phyloP scores from a whole-genome alignment of 1,139 yeast species.

The Torulaspora globosa region DNA sequence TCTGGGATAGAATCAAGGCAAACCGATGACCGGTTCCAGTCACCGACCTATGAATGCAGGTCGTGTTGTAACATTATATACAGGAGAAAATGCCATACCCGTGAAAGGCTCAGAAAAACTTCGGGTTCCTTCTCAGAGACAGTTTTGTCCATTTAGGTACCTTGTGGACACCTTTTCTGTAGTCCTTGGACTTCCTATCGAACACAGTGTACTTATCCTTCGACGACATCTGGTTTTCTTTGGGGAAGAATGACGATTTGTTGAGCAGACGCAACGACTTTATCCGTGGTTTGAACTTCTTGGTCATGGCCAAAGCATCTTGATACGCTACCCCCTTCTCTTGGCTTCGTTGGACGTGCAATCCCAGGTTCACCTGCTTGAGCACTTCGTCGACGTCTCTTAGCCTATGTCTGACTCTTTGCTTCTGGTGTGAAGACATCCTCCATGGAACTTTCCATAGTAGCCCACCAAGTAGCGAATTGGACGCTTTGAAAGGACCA shows the following conservation, averaged over 20 bases:
- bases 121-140: constrained; percentile 77
- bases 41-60: background rate
- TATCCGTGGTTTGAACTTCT: constrained; percentile 25
- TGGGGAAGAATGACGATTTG: constrained; percentile 53
- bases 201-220: constrained; percentile 86
- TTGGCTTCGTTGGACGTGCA: constrained; percentile 41
- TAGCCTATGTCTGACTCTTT: constrained; percentile 78
- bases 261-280: constrained; percentile 28
- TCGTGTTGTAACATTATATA: constrained; percentile 8
- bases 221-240: constrained; percentile 73
- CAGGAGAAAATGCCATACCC: constrained; percentile 7
- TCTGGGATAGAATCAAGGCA: constrained; percentile 29
- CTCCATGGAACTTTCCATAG: constrained; percentile 81
- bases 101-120: constrained; percentile 48
- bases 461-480: constrained; percentile 69
- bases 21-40: background rate
- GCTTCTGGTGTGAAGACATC: constrained; percentile 76
- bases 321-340: constrained; percentile 53
- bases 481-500: constrained; percentile 73
- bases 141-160: constrained; percentile 89
- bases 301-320: constrained; percentile 42
- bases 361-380: constrained; percentile 62
- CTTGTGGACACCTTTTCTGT: constrained; percentile 83
- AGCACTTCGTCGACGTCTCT: constrained; percentile 76
- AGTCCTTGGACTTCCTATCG: constrained; percentile 66